Evolutionary conservation across 257 asterid species (phyloP).

Genomic region (Gentiana macrophylla): DNA sequence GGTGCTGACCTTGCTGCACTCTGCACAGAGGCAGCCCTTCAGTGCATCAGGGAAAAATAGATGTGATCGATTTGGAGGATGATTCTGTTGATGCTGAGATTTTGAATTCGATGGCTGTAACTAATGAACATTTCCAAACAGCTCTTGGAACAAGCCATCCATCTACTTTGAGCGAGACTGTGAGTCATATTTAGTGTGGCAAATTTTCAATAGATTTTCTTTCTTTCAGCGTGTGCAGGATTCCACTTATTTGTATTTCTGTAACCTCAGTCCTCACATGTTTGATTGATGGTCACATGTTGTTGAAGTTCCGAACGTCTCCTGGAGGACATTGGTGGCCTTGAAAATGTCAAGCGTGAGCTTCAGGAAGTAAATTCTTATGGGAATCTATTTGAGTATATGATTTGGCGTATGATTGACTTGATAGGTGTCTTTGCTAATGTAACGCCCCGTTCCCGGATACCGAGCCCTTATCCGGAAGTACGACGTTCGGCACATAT

Average conservation of each 20-base stretch:
- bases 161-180: constrained; percentile 49
- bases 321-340: constrained; percentile 49
- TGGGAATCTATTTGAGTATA: background rate
- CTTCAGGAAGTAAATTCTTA: constrained; percentile 35
- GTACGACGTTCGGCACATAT: no score
- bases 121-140: constrained; percentile 37
- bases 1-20: constrained; percentile 44
- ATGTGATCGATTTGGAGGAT: constrained; percentile 42
- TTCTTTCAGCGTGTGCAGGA: background rate
- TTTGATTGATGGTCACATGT: constrained; percentile 18
- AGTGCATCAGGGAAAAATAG: constrained; percentile 50
- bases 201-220: background rate
- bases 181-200: background rate
- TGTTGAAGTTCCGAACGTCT: constrained; percentile 45
- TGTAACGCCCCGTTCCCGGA: no score
- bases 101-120: constrained; percentile 41
- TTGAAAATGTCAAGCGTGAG: constrained; percentile 39
- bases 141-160: constrained; percentile 37
- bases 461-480: no score
- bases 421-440: background rate
- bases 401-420: background rate
- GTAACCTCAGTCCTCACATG: background rate
- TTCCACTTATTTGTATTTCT: no score
- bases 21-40: constrained; percentile 48
- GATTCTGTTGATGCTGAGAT: constrained; percentile 41